Evolutionary conservation across 2,329 filamentous ascomycete genomes (phyloP), one percentile per base, ranked within the genome.

Genomic region (Alternaria sp.): DNA sequence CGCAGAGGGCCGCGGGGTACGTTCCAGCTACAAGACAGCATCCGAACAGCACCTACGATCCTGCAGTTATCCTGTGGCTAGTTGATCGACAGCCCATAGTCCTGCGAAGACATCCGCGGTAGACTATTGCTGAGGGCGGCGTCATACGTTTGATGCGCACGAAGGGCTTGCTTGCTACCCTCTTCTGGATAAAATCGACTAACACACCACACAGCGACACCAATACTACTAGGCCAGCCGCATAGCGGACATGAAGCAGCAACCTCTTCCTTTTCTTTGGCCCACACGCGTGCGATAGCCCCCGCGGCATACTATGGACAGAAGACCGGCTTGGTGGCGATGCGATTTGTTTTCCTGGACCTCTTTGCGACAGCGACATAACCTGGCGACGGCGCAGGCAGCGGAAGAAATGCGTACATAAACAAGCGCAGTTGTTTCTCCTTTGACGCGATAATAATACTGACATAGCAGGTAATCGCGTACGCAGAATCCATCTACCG

Each of bases 161-260:
- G 13, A 26, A 33, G 45, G 29, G 45, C 45, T 33, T 48, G 45
- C 45, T 48, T 48, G 45, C 13, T 34, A 23, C 29, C 29, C 17
- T 48, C 29, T 34, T 36, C 2, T 7, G 31, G 2, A 2, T 9
- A 13, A 50, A 1, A 10, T 24, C 17, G 9, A 29, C 33, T 23
- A 17, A 39, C 48, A 29, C 24, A 8, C 7, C 29, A 24, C 44
- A 9, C 44, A 9, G n/a, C 11, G 39, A 31, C 29, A 10, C 28
- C 42, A 4, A 24, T 31, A 48, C 11, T 14, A 29, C 14, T 0
- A 40, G 6, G 37, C 9, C 10, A 10, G 23, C 21, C 2, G 8
- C 5, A 13, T 5, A 1, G 4, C 21, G 37, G 5, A 6, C 11
- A 41, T 23, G 21, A 14, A 2, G 39, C 39, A 11, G 13, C 5